Conservation (phyloP, 768 basidiomycete species). For the Ramaria sp. region DNA sequence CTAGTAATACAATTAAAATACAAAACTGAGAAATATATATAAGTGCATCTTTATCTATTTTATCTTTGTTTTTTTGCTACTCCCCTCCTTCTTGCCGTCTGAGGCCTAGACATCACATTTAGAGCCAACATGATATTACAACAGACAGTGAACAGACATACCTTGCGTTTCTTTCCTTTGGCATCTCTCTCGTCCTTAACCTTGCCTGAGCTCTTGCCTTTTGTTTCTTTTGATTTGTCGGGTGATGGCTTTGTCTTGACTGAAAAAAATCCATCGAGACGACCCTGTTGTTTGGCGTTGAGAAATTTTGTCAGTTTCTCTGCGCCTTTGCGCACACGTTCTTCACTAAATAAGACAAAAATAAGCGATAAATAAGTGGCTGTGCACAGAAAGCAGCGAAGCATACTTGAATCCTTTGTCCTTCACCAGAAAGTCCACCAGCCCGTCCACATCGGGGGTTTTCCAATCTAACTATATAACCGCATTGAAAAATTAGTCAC, state of each 20-base stretch:
- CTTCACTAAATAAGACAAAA: constrained; percentile 53
- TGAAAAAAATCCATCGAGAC: constrained; percentile 91
- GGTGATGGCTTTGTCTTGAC: constrained; percentile 50
- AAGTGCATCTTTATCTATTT: constrained; percentile 20
- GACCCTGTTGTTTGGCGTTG: constrained; percentile 88
- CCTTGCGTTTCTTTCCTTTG: constrained; percentile 40
- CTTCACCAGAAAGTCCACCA: constrained; percentile 85
- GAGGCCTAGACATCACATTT: constrained; percentile 11
- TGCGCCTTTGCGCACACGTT: constrained; percentile 89
- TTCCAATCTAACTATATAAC: constrained; percentile 79
- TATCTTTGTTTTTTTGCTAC: constrained; percentile 33
- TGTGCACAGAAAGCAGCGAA: neutral
- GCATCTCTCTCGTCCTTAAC: constrained; percentile 20
- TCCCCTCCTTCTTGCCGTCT: constrained; percentile 24
- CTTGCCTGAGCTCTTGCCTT: constrained; percentile 17
- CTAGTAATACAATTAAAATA: neutral
- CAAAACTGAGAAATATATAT: too few species aligned
- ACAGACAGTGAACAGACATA: constrained; percentile 13
- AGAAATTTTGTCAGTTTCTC: constrained; percentile 86
- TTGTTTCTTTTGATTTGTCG: constrained; percentile 27
- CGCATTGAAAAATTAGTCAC: neutral
- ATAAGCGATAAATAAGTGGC: constrained; percentile 1
- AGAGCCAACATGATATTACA: neutral
- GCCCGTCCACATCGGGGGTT: constrained; percentile 82
- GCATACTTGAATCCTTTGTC: constrained; percentile 97